Evolutionary conservation across 2,329 filamentous ascomycete genomes (phyloP).

Genomic region (Diaporthe australafricana): DNA sequence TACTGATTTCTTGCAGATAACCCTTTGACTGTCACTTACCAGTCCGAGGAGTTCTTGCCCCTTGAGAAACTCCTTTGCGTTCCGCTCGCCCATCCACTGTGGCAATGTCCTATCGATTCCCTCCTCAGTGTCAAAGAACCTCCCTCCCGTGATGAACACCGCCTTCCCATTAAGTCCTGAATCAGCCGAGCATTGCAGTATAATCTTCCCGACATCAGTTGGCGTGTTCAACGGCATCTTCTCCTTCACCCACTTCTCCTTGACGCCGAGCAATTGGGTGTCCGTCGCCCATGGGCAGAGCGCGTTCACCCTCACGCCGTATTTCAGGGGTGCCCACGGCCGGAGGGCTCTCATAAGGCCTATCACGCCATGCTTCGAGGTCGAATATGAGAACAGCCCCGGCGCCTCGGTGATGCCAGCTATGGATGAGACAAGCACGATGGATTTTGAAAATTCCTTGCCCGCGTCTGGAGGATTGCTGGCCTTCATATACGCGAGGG

Average conservation of each 20-base stretch:
- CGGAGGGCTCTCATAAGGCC: conserved; percentile 60
- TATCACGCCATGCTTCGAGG: conserved; percentile 62
- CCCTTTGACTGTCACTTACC: too few species aligned
- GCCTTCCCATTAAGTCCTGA: conserved; percentile 43
- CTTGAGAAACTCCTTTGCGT: conserved; percentile 38
- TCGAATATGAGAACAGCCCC: conserved; percentile 58
- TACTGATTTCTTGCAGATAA: too few species aligned
- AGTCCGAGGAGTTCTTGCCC: conserved; percentile 41
- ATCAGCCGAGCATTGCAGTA: conserved; percentile 52
- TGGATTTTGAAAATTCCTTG: conserved; percentile 39
- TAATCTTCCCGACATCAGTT: conserved; percentile 54
- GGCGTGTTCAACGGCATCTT: conserved; percentile 55
- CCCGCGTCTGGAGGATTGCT: conserved; percentile 23
- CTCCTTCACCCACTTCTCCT: conserved; percentile 49
- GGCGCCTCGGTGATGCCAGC: conserved; percentile 62
- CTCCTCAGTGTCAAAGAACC: conserved; percentile 44
- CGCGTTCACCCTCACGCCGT: conserved; percentile 55
- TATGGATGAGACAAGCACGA: conserved; percentile 49
- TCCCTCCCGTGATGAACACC: conserved; percentile 43
- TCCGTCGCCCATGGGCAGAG: conserved; percentile 61
- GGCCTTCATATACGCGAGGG: conserved; percentile 59
- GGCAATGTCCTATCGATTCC: conserved; percentile 41
- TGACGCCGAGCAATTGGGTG: conserved; percentile 56
- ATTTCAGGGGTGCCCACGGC: conserved; percentile 44
- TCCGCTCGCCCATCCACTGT: conserved; percentile 46